A percentile compares a stretch with the other conserved stretches of the same genome.
Conservation (phyloP, 2,329 filamentous ascomycete species). For the Cladorrhinum sp. region DNA sequence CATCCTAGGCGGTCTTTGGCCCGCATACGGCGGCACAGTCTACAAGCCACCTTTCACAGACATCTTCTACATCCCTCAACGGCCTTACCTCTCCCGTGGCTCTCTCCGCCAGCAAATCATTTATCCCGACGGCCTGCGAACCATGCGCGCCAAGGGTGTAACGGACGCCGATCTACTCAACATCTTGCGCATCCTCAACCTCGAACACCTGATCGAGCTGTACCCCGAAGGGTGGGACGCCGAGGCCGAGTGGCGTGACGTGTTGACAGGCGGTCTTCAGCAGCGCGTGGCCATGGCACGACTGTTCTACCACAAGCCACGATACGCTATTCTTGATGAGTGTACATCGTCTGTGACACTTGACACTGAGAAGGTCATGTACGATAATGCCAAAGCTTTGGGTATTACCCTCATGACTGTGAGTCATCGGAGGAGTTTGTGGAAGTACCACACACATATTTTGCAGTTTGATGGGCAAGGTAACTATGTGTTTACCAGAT, state of each 20-base stretch:
- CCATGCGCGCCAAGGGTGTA: slow-evolving; percentile 81
- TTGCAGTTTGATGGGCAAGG: slow-evolving; percentile 96
- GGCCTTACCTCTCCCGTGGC: slow-evolving; percentile 87
- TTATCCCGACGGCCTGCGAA: slow-evolving; percentile 84
- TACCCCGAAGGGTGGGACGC: slow-evolving; percentile 82
- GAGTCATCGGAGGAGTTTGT: slow-evolving; percentile 82
- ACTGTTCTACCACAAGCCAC: slow-evolving; percentile 87
- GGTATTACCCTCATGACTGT: slow-evolving; percentile 98
- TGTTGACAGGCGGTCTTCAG: slow-evolving; percentile 86
- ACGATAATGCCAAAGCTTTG: slow-evolving; percentile 87
- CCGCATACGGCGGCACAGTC: slow-evolving; percentile 92
- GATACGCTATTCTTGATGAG: slow-evolving; percentile 94
- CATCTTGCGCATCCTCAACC: slow-evolving; percentile 75
- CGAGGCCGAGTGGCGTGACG: slow-evolving; percentile 94
- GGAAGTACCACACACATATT: slow-evolving; percentile 95
- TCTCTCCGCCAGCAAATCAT: slow-evolving; percentile 95
- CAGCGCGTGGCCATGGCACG: slow-evolving; percentile 96
- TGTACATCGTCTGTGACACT: slow-evolving; percentile 94
- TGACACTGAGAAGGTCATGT: slow-evolving; percentile 94
- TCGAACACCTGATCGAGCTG: slow-evolving; percentile 76
- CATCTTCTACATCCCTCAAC: slow-evolving; percentile 97
- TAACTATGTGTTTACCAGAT: slow-evolving; percentile 79
- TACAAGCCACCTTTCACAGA: slow-evolving; percentile 86
- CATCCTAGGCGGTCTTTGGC: slow-evolving; percentile 94
- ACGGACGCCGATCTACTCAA: slow-evolving; percentile 76